Percentiles rank a stretch among this genome's conserved stretches.
phyloP scores from a whole-genome alignment of 306 rosid species.

The Rosa multiflora region DNA sequence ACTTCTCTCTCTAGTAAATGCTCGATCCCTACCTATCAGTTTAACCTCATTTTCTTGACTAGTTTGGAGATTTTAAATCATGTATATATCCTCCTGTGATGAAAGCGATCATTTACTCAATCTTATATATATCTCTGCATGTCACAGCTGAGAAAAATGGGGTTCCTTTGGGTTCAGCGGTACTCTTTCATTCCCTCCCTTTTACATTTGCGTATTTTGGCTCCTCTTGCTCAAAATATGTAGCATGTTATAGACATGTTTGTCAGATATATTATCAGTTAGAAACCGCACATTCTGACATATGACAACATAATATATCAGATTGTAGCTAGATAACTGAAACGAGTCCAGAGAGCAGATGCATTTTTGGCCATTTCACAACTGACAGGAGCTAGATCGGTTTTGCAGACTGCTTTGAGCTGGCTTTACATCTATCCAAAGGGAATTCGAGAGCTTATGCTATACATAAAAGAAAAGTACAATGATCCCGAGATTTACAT shows the following conservation, averaged over 20 bases:
- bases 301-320: background rate
- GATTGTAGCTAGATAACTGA: background rate
- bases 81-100: background rate
- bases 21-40: background rate
- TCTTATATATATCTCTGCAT: background rate
- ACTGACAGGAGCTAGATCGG: background rate
- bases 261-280: no score
- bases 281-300: background rate
- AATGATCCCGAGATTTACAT: slow-evolving; percentile 46
- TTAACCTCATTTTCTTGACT: background rate
- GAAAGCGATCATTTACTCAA: background rate
- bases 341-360: no score
- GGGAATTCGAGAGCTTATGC: slow-evolving; percentile 39
- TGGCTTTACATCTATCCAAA: slow-evolving; percentile 60
- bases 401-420: slow-evolving; percentile 44
- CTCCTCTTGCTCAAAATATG: no score
- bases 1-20: slow-evolving; percentile 32
- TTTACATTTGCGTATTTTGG: background rate
- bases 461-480: slow-evolving; percentile 30
- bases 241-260: no score
- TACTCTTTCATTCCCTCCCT: background rate
- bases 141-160: slow-evolving; percentile 26
- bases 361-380: no score
- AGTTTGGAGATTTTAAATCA: background rate
- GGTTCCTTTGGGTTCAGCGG: slow-evolving; percentile 33